Percentiles rank a stretch among this genome's conserved stretches.
Evolutionary conservation across 2,329 filamentous ascomycete genomes (phyloP).

Genomic region (Verticillium longisporum): DNA sequence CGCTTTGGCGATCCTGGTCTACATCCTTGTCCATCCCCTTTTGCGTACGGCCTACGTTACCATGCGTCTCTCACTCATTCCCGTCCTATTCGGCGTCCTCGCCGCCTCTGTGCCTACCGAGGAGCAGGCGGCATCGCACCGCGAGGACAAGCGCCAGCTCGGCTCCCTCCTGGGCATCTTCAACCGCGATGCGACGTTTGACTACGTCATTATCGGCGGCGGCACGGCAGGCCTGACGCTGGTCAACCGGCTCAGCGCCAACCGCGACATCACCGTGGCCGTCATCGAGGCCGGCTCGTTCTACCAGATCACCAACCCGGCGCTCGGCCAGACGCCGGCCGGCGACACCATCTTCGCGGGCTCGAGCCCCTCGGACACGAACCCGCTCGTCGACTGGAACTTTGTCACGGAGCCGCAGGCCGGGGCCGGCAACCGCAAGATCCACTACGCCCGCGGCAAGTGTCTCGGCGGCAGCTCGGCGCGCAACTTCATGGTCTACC

Average conservation of each 20-base stretch:
- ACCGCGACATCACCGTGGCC: constrained; percentile 23
- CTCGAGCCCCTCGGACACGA: constrained; percentile 9
- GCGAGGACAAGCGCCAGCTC: background rate
- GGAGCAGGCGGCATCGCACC: background rate
- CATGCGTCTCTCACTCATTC: background rate
- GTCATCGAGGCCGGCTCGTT: constrained; percentile 30
- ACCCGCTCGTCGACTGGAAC: constrained; percentile 21
- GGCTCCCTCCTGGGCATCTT: background rate
- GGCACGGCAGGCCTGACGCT: constrained; percentile 28
- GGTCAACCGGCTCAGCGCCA: constrained; percentile 22
- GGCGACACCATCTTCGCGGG: constrained; percentile 15
- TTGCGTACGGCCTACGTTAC: background rate
- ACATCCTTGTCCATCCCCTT: background rate
- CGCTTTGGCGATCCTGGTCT: background rate
- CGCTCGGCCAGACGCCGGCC: background rate
- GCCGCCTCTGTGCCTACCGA: background rate
- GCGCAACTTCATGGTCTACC: constrained; percentile 20
- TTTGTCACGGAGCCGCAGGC: constrained; percentile 16
- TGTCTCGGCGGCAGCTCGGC: constrained; percentile 20
- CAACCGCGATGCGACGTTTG: background rate
- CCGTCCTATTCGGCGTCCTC: background rate
- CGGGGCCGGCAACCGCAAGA: constrained; percentile 16
- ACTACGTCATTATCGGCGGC: constrained; percentile 24
- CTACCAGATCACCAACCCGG: constrained; percentile 20
- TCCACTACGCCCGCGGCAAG: constrained; percentile 30